Percentiles rank a stretch among this genome's conserved stretches.
Conservation (phyloP, 2,329 filamentous ascomycete species). For the Hymenoscyphus scutula region DNA sequence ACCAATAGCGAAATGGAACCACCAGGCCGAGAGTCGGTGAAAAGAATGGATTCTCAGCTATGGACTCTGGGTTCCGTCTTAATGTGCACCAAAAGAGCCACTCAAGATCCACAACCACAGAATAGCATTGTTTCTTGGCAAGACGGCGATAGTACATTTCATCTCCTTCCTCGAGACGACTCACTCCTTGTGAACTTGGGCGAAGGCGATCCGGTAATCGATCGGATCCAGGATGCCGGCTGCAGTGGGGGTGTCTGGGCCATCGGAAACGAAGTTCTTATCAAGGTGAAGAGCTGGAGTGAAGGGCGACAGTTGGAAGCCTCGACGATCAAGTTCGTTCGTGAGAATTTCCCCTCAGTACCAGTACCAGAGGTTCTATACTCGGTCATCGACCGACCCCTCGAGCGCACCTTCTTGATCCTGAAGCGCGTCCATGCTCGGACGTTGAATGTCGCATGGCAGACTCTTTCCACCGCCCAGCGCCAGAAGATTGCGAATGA, state of each 20-base stretch:
- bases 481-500: slow-evolving; percentile 5
- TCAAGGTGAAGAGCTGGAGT: slow-evolving; percentile 20
- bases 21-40: too few species aligned
- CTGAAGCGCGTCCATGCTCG: slow-evolving; percentile 15
- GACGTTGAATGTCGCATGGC: slow-evolving; percentile 16
- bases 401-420: slow-evolving; percentile 18
- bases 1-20: too few species aligned
- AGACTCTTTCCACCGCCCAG: neutral
- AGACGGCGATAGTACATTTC: too few species aligned
- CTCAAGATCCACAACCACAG: too few species aligned
- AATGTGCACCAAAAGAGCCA: too few species aligned
- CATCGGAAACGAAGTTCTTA: slow-evolving; percentile 15
- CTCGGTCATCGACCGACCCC: slow-evolving; percentile 13
- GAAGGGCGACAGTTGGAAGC: slow-evolving; percentile 16
- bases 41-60: too few species aligned
- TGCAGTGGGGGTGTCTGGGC: slow-evolving; percentile 12
- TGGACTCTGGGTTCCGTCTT: too few species aligned
- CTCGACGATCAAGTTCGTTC: slow-evolving; percentile 16
- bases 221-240: slow-evolving; percentile 9
- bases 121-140: too few species aligned
- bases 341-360: slow-evolving; percentile 10
- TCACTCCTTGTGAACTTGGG: too few species aligned
- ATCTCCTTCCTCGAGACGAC: too few species aligned
- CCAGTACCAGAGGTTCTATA: slow-evolving; percentile 18
- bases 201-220: too few species aligned